phyloP scores from a whole-genome alignment of 305 asterid species.

The Rubia peregrina region DNA sequence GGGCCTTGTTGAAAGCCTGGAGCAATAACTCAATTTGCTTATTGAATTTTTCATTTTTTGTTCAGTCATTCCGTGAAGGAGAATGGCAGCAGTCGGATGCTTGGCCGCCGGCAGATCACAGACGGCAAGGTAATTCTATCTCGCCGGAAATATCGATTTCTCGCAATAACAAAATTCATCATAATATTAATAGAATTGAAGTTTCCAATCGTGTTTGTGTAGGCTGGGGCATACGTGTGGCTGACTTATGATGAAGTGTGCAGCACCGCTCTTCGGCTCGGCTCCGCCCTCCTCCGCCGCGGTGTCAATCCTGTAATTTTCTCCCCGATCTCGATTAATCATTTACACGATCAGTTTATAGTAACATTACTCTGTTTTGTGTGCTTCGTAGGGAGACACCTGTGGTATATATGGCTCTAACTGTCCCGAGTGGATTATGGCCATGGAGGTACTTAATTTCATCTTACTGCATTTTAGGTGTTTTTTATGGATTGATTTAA shows the following conservation, averaged over 20 bases:
- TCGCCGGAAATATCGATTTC: not conserved
- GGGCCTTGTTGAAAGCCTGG: conserved; percentile 38
- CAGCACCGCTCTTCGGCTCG: conserved; percentile 45
- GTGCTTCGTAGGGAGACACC: conserved; percentile 47
- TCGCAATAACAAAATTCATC: too few relatives aligned
- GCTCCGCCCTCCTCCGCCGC: conserved; percentile 69
- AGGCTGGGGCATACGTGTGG: conserved; percentile 74
- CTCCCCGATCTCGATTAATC: not conserved
- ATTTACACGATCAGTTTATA: not conserved
- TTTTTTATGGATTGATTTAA: not conserved
- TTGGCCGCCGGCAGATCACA: conserved; percentile 55
- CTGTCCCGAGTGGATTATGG: conserved; percentile 81
- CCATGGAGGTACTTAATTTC: conserved; percentile 65
- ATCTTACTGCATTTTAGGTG: too few relatives aligned
- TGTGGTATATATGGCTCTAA: conserved; percentile 92
- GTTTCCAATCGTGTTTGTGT: conserved; percentile 10
- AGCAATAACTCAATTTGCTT: too few relatives aligned
- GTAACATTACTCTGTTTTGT: not conserved
- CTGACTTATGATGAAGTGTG: conserved; percentile 54
- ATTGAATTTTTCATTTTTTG: too few relatives aligned
- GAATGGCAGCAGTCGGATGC: conserved; percentile 46
- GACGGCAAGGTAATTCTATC: conserved; percentile 55
- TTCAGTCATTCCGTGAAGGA: conserved; percentile 48
- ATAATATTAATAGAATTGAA: not conserved
- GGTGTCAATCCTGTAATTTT: conserved; percentile 64